phyloP scores from a whole-genome alignment of 352 stramenopile genomes.

The Pythium phragmiticola region DNA sequence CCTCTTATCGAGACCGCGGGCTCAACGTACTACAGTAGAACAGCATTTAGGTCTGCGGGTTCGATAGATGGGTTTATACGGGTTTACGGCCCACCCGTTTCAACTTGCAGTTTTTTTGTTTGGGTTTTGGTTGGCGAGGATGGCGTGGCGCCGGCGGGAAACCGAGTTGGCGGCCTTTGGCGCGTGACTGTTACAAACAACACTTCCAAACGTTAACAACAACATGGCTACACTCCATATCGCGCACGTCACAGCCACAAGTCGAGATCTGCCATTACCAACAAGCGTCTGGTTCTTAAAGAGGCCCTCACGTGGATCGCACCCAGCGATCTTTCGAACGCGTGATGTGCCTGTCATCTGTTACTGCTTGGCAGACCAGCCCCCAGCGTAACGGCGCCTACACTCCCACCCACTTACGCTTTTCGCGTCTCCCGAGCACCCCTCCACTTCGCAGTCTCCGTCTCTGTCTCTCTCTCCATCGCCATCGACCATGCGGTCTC shows the following conservation, averaged over 20 bases:
- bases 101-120: neutral
- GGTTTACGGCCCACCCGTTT: neutral
- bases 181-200: conserved; percentile 9
- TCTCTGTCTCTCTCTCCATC: neutral
- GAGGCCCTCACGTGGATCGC: neutral
- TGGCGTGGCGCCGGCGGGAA: conserved; percentile 24
- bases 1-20: neutral
- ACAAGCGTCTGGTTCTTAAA: too few relatives aligned
- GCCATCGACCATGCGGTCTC: neutral
- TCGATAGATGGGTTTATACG: conserved; percentile 7
- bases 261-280: too few relatives aligned
- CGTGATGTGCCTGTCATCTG: neutral
- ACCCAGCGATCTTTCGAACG: conserved; percentile 4
- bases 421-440: neutral
- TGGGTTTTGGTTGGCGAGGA: conserved; percentile 21
- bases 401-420: neutral
- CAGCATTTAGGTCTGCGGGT: neutral
- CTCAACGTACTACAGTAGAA: neutral
- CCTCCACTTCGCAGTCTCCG: neutral
- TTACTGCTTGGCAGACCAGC: neutral
- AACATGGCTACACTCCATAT: conserved; percentile 24
- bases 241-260: neutral
- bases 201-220: conserved; percentile 16
- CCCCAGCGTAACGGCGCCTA: neutral
- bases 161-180: conserved; percentile 7